Base-by-base conservation (phyloP, 768 basidiomycete species). In the Pleurotus sapidus region DNA sequence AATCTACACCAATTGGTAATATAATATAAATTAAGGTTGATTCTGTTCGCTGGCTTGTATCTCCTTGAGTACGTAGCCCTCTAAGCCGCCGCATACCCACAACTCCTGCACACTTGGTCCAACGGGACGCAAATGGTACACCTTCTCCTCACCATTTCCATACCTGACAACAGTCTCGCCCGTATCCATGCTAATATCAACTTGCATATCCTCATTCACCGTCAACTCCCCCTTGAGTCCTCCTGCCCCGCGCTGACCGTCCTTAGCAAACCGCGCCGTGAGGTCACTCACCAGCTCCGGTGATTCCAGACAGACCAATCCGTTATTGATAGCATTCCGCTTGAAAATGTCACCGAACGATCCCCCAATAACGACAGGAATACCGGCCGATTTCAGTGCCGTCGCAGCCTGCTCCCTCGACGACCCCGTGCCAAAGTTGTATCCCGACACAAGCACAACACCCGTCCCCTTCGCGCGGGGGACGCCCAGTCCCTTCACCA, bases 301-400 rank as follows among this genome's bases (percentile, higher is more conserved):
- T 58, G 86, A 89, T 73, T 98, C 96, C 46, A 98, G 72, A 67
- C 97, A 97, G 50, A 99, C 92, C 5, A 99, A 79, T 8, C 95
- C 96, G 68, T 99, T 98, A 76, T 99, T 99, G 76, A 98, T 98
- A 15, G 94, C 91, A 71, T 99, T 99, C 30, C 97, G 87, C 77
- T 98, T 98, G 82, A 97, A 99, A 66, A 98, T 98, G 70, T 99
- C 97, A 8, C 97, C 96, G 64, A 99, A 99, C 27, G 95, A 97
- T 34, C 95, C 97, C n/a, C 94, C 94, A 57, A 99, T 82, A 56
- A 99, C 94, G 49, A 97, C 77, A 3, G 94, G 93, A 3, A 99
- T 75, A 14, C 97, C 96, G 0, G 96, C 92, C 5, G 95, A 84
- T 68, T 95, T 94, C 61, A 99, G 86, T 1, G 97, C 96, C 0